Conservation (phyloP, 306 rosid species). For the Cucumis cinereus region DNA sequence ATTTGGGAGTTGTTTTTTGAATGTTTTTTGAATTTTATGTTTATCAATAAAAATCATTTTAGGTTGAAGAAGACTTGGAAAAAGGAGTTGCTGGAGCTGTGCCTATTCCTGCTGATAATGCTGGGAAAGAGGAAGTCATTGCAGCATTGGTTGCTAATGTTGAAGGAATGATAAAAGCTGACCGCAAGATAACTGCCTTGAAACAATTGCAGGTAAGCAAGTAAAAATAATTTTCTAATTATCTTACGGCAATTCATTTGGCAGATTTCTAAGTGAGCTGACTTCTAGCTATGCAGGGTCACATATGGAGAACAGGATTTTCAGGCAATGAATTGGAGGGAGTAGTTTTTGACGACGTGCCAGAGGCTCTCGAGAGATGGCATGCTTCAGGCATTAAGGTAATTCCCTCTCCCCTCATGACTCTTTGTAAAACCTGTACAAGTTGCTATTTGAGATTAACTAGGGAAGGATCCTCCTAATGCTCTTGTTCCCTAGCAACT, state of each 20-base stretch:
- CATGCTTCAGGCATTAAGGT: conserved; percentile 77
- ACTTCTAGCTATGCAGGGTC: conserved; percentile 58
- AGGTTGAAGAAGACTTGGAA: conserved; percentile 79
- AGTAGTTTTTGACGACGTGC: conserved; percentile 74
- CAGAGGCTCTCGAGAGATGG: conserved; percentile 84
- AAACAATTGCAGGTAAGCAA: conserved; percentile 79
- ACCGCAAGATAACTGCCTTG: conserved; percentile 81
- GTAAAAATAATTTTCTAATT: neutral
- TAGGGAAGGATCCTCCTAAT: neutral
- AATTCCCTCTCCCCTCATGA: neutral
- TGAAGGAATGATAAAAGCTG: conserved; percentile 91
- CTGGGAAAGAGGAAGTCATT: conserved; percentile 71
- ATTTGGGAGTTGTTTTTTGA: neutral
- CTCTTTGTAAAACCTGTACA: neutral
- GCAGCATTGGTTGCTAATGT: conserved; percentile 74
- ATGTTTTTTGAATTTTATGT: neutral
- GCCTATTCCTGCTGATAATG: conserved; percentile 68
- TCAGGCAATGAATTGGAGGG: conserved; percentile 77
- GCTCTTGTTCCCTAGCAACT: neutral
- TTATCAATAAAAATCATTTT: conserved; percentile 3
- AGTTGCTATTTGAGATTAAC: neutral
- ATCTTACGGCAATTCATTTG: neutral
- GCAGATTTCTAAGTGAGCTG: conserved; percentile 9
- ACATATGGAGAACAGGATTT: conserved; percentile 86
- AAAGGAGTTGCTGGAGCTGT: conserved; percentile 61